These are phyloP conservation scores for Cordyceps militaris DNA, from an alignment of 2,329 filamentous ascomycete genomes.

Conservation along the genomic window DNA sequence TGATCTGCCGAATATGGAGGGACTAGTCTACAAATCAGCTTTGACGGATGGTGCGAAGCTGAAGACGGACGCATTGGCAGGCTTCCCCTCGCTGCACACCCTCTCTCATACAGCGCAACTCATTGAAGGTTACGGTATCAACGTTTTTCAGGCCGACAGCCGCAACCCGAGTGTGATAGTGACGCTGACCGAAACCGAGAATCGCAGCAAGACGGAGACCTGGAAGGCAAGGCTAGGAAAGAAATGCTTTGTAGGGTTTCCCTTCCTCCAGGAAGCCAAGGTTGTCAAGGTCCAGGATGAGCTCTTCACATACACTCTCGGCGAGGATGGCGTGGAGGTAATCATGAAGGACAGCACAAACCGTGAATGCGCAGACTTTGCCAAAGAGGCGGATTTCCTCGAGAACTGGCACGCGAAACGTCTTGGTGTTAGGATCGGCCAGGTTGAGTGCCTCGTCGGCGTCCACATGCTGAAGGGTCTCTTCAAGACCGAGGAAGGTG, in stretches of 20 bases:
- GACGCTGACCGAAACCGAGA: slow-evolving; percentile 69
- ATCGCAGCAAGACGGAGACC: slow-evolving; percentile 59
- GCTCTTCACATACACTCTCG: slow-evolving; percentile 77
- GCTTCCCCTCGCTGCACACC: slow-evolving; percentile 85
- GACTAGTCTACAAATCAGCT: slow-evolving; percentile 76
- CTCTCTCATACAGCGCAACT: slow-evolving; percentile 75
- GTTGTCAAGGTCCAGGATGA: slow-evolving; percentile 86
- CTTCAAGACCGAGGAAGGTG: slow-evolving; percentile 81
- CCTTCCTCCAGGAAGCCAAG: slow-evolving; percentile 90
- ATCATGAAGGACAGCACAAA: slow-evolving; percentile 64
- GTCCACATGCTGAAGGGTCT: slow-evolving; percentile 93
- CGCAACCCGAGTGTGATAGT: slow-evolving; percentile 95
- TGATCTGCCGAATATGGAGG: slow-evolving; percentile 87
- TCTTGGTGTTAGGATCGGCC: slow-evolving; percentile 77
- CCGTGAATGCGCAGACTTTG: slow-evolving; percentile 73
- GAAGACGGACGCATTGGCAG: slow-evolving; percentile 76
- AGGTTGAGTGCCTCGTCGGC: slow-evolving; percentile 82
- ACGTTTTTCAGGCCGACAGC: slow-evolving; percentile 92
- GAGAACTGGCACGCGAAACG: slow-evolving; percentile 87
- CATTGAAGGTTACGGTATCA: slow-evolving; percentile 69
- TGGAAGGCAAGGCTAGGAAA: slow-evolving; percentile 78
- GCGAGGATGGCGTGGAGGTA: slow-evolving; percentile 57
- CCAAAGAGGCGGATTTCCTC: slow-evolving; percentile 74
- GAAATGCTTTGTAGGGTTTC: slow-evolving; percentile 85
- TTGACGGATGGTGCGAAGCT: slow-evolving; percentile 78